phyloP scores from a whole-genome alignment of 2,329 filamentous ascomycete species.

The Xylariaceae sp. region DNA sequence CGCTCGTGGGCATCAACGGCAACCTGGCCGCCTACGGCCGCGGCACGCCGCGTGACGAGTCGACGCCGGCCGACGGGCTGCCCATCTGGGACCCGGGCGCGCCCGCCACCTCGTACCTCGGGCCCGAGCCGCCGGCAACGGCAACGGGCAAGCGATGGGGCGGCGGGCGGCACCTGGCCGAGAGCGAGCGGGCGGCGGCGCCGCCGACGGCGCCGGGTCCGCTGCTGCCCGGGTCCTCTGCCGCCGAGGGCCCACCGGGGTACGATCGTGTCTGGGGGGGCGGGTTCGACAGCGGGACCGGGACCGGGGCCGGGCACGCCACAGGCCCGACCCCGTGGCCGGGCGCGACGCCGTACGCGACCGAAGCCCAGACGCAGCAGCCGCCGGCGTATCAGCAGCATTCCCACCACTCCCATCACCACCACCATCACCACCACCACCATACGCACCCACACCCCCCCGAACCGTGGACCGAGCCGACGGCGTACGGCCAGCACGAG shows the following conservation, averaged over 20 bases:
- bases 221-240: too few relatives aligned
- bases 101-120: conserved; percentile 23
- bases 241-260: conserved; percentile 9
- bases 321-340: conserved; percentile 11
- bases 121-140: conserved; percentile 29
- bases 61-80: conserved; percentile 52
- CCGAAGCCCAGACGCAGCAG: neutral
- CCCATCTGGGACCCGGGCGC: conserved; percentile 49
- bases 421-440: neutral
- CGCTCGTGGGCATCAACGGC: conserved; percentile 71
- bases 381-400: conserved; percentile 1
- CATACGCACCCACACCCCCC: conserved; percentile 5
- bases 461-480: too few relatives aligned
- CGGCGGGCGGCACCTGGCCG: conserved; percentile 2
- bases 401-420: neutral
- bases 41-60: conserved; percentile 56
- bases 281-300: conserved; percentile 8
- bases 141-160: conserved; percentile 21
- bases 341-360: conserved; percentile 2
- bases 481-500: too few relatives aligned
- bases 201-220: too few relatives aligned
- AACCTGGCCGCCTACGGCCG: conserved; percentile 57
- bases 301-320: conserved; percentile 8
- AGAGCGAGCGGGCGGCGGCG: too few relatives aligned
- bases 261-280: too few relatives aligned